Conservation (phyloP, 106 monocot genomes). For the Narthecium ossifragum region DNA sequence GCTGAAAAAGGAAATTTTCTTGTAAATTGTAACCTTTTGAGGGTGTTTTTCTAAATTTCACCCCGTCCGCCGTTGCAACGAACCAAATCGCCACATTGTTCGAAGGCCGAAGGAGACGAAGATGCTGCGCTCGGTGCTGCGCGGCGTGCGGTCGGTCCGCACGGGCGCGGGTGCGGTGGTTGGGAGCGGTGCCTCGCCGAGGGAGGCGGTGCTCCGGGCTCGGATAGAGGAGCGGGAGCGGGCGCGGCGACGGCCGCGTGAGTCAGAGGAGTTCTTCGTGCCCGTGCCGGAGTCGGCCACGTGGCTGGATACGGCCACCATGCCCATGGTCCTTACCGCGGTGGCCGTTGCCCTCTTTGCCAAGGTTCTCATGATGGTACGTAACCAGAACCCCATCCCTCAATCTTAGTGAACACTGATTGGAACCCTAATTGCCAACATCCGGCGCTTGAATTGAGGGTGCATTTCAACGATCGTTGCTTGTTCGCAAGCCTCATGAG, state of each 20-base stretch:
- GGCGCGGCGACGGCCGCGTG: conserved; percentile 38
- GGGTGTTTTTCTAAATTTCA: too few relatives aligned
- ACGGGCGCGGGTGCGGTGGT: conserved; percentile 18
- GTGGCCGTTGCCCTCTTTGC: conserved; percentile 84
- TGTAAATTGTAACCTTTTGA: too few relatives aligned
- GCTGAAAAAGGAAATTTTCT: too few relatives aligned
- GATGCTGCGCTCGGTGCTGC: conserved; percentile 42
- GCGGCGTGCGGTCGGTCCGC: conserved; percentile 14
- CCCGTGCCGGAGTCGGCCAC: conserved; percentile 56
- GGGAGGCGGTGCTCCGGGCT: conserved; percentile 38
- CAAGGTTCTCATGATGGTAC: conserved; percentile 96
- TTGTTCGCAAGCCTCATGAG: too few relatives aligned
- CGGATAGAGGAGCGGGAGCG: conserved; percentile 46
- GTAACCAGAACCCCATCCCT: background rate
- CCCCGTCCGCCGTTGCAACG: too few relatives aligned
- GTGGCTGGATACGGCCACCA: conserved; percentile 91
- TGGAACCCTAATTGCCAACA: too few relatives aligned
- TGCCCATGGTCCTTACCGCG: conserved; percentile 96
- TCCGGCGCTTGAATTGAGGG: too few relatives aligned
- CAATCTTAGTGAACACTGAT: too few relatives aligned
- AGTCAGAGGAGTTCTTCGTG: conserved; percentile 72
- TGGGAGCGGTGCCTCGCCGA: conserved; percentile 15
- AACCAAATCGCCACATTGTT: too few relatives aligned
- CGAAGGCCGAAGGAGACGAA: too few relatives aligned
- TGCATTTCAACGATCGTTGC: too few relatives aligned